Evolutionary conservation across 2,329 filamentous ascomycete species (phyloP).

Genomic region (Graphilbum fragrans): DNA sequence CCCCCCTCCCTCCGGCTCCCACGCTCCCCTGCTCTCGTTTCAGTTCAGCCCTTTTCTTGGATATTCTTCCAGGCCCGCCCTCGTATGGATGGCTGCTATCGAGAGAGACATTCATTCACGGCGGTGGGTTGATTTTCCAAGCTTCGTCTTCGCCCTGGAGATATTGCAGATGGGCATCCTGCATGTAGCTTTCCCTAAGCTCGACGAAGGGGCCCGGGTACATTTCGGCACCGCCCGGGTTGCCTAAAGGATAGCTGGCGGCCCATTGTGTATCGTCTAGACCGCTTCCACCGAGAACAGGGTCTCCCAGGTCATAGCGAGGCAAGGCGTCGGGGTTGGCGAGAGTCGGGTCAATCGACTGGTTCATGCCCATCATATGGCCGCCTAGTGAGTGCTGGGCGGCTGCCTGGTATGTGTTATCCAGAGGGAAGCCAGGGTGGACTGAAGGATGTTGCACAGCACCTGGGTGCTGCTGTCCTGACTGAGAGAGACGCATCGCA

Average conservation of each 20-base stretch:
- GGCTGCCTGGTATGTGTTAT: not conserved
- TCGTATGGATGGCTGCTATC: too few relatives aligned
- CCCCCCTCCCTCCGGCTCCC: too few relatives aligned
- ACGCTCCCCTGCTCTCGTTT: too few relatives aligned
- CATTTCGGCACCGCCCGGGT: slow-evolving; percentile 3
- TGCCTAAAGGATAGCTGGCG: slow-evolving; percentile 2
- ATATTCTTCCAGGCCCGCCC: too few relatives aligned
- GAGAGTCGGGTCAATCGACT: slow-evolving; percentile 18
- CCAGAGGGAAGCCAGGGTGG: not conserved
- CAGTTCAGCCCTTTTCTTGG: too few relatives aligned
- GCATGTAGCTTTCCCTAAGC: slow-evolving; percentile 15
- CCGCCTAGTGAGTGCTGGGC: not conserved
- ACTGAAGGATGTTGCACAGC: too few relatives aligned
- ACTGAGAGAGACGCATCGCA: too few relatives aligned
- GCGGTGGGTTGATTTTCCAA: slow-evolving; percentile 14
- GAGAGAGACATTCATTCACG: not conserved
- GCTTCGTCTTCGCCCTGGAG: slow-evolving; percentile 12
- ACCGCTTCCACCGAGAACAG: slow-evolving; percentile 2
- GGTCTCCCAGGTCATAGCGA: slow-evolving; percentile 12
- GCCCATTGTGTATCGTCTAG: slow-evolving; percentile 6
- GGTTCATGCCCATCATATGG: slow-evolving; percentile 2
- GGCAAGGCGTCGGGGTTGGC: slow-evolving; percentile 9
- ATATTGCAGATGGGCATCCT: slow-evolving; percentile 9
- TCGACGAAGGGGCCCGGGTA: slow-evolving; percentile 14
- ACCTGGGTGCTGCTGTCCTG: too few relatives aligned